Conservation (phyloP, 2,329 filamentous ascomycete genomes). For the Pyrenochaeta sp. region DNA sequence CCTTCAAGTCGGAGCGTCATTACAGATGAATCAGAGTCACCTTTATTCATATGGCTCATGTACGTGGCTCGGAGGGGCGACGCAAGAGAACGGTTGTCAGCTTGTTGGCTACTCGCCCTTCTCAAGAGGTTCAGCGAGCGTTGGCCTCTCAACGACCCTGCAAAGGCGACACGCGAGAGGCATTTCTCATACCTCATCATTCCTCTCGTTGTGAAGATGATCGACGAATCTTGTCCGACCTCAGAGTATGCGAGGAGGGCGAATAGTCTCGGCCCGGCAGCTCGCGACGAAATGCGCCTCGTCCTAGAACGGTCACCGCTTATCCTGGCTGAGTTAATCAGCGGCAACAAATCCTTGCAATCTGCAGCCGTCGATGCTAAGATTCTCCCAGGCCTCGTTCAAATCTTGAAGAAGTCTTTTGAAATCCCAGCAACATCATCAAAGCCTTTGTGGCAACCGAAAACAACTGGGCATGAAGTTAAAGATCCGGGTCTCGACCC, state of each 20-base stretch:
- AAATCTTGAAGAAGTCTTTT: constrained; percentile 71
- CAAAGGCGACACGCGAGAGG: constrained; percentile 48
- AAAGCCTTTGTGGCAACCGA: constrained; percentile 63
- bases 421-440: constrained; percentile 61
- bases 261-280: constrained; percentile 53
- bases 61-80: constrained; percentile 52
- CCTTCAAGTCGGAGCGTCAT: constrained; percentile 38
- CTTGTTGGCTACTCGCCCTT: constrained; percentile 49
- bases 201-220: constrained; percentile 57
- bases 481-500: constrained; percentile 38
- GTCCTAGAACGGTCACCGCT: constrained; percentile 67
- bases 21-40: constrained; percentile 54
- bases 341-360: constrained; percentile 80
- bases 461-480: constrained; percentile 30
- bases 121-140: constrained; percentile 47
- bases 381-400: constrained; percentile 67
- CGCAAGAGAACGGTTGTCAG: constrained; percentile 50
- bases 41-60: constrained; percentile 58
- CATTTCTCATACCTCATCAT: constrained; percentile 56
- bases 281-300: constrained; percentile 43
- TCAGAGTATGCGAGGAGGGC: constrained; percentile 34
- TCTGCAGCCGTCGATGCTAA: constrained; percentile 78
- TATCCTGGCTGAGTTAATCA: constrained; percentile 79
- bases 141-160: constrained; percentile 47
- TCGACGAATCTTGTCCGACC: constrained; percentile 46